Conservation (phyloP, 1,284 basidiomycete genomes). For the Moesziomyces globuligerus region DNA sequence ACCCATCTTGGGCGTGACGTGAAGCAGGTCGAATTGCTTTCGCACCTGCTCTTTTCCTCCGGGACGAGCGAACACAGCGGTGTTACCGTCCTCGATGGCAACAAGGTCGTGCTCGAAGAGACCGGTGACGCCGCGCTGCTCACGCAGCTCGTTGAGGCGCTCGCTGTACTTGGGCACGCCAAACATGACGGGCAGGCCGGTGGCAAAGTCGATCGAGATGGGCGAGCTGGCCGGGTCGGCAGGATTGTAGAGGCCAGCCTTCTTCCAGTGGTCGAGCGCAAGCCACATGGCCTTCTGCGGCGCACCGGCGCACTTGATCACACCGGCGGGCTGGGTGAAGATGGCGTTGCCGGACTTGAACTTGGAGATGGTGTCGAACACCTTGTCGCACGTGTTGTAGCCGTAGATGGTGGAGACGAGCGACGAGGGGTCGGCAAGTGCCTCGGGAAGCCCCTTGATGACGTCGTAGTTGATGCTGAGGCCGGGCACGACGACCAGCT, state of each 20-base stretch:
- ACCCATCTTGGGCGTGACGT: constrained; percentile 90
- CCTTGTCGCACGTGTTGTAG: constrained; percentile 59
- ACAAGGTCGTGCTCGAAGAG: constrained; percentile 86
- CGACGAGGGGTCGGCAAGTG: constrained; percentile 78
- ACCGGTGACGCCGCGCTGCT: constrained; percentile 81
- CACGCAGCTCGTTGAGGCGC: constrained; percentile 80
- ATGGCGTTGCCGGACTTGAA: constrained; percentile 83
- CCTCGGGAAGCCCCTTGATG: constrained; percentile 81
- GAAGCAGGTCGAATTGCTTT: constrained; percentile 83
- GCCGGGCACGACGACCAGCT: constrained; percentile 87
- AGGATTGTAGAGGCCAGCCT: constrained; percentile 49
- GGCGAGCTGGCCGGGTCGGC: constrained; percentile 68
- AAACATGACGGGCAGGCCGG: constrained; percentile 91
- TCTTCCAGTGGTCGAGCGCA: constrained; percentile 61
- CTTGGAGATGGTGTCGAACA: constrained; percentile 69
- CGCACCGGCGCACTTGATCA: constrained; percentile 93
- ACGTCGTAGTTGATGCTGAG: constrained; percentile 80
- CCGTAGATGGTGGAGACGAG: constrained; percentile 94
- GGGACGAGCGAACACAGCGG: constrained; percentile 77
- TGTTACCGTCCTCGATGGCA: constrained; percentile 74
- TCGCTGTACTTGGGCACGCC: constrained; percentile 84
- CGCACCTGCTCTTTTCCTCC: constrained; percentile 69
- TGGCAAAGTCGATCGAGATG: constrained; percentile 81
- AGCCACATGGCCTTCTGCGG: constrained; percentile 69
- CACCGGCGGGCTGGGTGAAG: constrained; percentile 94